A percentile compares a stretch with the other conserved stretches of the same genome.
phyloP scores from a whole-genome alignment of 208 protist species.

The Trichomonas vaginalis region DNA sequence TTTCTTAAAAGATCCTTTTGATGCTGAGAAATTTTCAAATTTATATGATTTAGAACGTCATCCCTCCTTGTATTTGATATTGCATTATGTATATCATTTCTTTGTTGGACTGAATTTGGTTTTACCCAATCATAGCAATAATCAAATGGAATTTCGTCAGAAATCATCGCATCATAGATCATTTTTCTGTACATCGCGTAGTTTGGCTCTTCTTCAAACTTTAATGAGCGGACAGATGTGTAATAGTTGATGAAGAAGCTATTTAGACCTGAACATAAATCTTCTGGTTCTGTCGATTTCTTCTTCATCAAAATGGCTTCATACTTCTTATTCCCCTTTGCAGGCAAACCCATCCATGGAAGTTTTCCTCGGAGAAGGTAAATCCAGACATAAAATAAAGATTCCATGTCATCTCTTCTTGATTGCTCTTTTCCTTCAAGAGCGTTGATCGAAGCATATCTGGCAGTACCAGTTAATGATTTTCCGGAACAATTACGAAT shows the following conservation, averaged over 20 bases:
- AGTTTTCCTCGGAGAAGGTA: constrained; percentile 94
- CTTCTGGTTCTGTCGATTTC: background rate
- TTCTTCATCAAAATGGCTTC: background rate
- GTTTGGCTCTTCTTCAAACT: background rate
- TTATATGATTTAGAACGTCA: no score
- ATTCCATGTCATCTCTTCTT: constrained; percentile 56
- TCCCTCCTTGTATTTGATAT: no score
- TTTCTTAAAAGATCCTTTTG: no score
- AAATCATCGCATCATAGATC: background rate
- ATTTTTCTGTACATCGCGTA: background rate
- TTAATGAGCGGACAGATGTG: background rate
- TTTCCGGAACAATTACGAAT: constrained; percentile 72
- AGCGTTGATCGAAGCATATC: constrained; percentile 98
- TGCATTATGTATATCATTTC: background rate
- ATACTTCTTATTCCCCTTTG: background rate
- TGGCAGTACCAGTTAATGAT: constrained; percentile 72
- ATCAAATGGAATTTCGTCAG: background rate
- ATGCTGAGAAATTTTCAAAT: no score
- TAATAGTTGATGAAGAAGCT: background rate
- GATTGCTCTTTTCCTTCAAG: constrained; percentile 89
- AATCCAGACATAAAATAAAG: constrained; percentile 89
- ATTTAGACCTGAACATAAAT: background rate
- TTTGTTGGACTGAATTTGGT: background rate
- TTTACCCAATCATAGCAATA: background rate
- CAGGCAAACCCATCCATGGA: constrained; percentile 84